Conservation (phyloP, 1,284 basidiomycete species). For the Rhodotorula glutinis region DNA sequence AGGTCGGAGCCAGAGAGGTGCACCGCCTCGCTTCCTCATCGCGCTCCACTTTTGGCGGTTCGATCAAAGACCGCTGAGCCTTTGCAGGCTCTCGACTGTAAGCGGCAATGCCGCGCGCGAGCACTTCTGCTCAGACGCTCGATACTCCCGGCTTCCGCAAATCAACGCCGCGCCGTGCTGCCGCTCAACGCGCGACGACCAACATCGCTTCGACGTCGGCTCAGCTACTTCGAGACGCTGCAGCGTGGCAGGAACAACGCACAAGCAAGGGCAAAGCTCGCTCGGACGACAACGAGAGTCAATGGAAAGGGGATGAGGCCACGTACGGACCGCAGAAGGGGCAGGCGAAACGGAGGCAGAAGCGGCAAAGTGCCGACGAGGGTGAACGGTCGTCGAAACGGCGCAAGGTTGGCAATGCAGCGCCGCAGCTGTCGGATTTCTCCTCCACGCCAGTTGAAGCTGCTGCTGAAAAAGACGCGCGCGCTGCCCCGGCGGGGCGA, state of each 20-base stretch:
- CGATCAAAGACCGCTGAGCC: no score
- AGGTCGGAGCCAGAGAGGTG: neutral
- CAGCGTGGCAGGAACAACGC: neutral
- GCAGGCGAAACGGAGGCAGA: neutral
- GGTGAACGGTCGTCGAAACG: neutral
- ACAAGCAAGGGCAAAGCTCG: neutral
- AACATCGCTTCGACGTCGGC: neutral
- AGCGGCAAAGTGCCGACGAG: neutral
- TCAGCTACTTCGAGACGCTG: neutral
- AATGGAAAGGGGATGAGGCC: neutral
- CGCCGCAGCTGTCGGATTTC: no score
- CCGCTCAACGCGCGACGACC: neutral
- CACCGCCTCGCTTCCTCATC: neutral
- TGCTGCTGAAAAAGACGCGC: no score
- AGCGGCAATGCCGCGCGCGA: slow-evolving; percentile 1
- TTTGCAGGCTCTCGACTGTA: no score
- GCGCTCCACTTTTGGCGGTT: neutral
- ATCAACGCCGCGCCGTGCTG: neutral
- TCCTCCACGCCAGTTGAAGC: no score
- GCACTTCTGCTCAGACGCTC: neutral
- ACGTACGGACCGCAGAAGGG: neutral
- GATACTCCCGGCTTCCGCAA: slow-evolving; percentile 5
- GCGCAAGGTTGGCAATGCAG: neutral
- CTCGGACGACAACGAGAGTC: neutral
- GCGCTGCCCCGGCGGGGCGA: no score